These are phyloP conservation scores for Panellus pusillus DNA, from an alignment of 768 basidiomycete species.

Conservation along the genomic window DNA sequence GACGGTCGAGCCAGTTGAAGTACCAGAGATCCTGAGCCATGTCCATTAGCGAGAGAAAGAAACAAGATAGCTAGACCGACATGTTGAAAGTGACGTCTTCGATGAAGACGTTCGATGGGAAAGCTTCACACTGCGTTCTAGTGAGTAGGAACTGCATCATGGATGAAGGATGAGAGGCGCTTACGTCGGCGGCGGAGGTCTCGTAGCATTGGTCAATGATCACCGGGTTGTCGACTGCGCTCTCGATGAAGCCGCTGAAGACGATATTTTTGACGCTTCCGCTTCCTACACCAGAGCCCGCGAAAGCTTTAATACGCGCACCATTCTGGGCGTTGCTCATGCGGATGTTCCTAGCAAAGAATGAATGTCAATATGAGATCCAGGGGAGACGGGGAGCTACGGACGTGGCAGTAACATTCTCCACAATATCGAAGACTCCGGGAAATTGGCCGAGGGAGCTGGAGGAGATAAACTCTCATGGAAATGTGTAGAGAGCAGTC, in stretches of 20 bases:
- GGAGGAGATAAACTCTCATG: background rate
- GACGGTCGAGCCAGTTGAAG: slow-evolving; percentile 52
- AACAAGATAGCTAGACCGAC: slow-evolving; percentile 27
- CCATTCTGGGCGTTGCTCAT: slow-evolving; percentile 68
- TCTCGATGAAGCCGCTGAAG: slow-evolving; percentile 50
- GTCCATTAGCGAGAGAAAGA: background rate
- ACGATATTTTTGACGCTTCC: slow-evolving; percentile 60
- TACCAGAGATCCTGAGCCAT: slow-evolving; percentile 52
- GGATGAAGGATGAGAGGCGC: background rate
- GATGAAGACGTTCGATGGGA: slow-evolving; percentile 55
- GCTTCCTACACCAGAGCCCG: slow-evolving; percentile 57
- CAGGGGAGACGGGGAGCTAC: slow-evolving; percentile 13
- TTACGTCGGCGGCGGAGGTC: slow-evolving; percentile 38
- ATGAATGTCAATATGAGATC: background rate
- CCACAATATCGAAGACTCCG: slow-evolving; percentile 57
- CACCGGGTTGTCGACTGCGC: slow-evolving; percentile 58
- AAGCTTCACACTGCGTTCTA: slow-evolving; percentile 41
- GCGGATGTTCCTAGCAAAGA: slow-evolving; percentile 44
- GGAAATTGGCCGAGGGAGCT: slow-evolving; percentile 61
- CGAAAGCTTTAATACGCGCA: slow-evolving; percentile 69
- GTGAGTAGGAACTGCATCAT: background rate
- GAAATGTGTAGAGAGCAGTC: background rate
- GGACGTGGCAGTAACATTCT: slow-evolving; percentile 55
- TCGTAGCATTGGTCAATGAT: slow-evolving; percentile 61
- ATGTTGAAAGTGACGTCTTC: slow-evolving; percentile 58